phyloP scores from a whole-genome alignment of 805 yeast species.

The Yamadazyma phyllophila region DNA sequence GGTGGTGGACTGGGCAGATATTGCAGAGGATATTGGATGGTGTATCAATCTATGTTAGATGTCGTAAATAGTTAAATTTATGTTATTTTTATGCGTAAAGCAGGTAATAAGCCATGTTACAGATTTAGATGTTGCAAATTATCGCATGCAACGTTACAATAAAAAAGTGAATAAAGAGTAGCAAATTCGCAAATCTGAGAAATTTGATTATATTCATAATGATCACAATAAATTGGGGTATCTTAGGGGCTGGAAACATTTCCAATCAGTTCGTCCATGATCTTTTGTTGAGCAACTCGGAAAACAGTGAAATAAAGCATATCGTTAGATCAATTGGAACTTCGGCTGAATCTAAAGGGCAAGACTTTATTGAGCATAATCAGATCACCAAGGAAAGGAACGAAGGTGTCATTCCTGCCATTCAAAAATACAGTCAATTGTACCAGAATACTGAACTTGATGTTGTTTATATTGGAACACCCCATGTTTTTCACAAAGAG shows the following conservation, averaged over 20 bases:
- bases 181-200: too few relatives aligned
- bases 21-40: constrained; percentile 28
- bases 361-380: constrained; percentile 24
- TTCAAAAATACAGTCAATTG: constrained; percentile 42
- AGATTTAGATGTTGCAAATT: too few relatives aligned
- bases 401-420: constrained; percentile 24
- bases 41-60: constrained; percentile 12
- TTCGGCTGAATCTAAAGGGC: constrained; percentile 35
- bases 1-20: constrained; percentile 22
- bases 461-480: constrained; percentile 54
- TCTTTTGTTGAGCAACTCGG: constrained; percentile 26
- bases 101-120: background rate
- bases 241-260: constrained; percentile 49
- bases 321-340: constrained; percentile 39
- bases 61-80: too few relatives aligned
- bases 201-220: too few relatives aligned
- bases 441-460: constrained; percentile 43
- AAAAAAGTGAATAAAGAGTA: too few relatives aligned
- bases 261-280: constrained; percentile 45
- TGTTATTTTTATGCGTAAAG: too few relatives aligned
- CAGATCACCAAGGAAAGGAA: constrained; percentile 19
- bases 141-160: too few relatives aligned
- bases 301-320: constrained; percentile 26
- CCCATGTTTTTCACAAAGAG: constrained; percentile 51
- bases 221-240: constrained; percentile 40